Base-by-base conservation (phyloP, 345 rosid genomes). In the Orychophragmus violaceus region DNA sequence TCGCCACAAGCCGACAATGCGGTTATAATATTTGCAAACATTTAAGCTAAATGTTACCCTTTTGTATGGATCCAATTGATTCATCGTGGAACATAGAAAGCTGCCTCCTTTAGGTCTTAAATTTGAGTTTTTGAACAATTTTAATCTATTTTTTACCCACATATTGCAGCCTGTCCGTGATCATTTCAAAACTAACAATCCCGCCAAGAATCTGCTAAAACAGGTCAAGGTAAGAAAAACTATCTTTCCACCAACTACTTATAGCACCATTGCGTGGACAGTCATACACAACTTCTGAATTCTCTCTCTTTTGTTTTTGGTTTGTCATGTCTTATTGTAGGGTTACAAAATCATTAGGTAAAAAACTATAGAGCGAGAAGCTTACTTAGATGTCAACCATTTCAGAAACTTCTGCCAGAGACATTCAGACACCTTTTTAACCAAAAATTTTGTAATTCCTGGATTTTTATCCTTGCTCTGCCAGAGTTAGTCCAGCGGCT, bases 131-230 rank as follows among this genome's bases (percentile, higher is more conserved):
- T n/a, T 7, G 56, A 27, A 51, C 54, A 51, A 51, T 14, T 24
- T 51, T 24, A n/a, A 51, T n/a, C 11, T 51, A 2, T n/a, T 11
- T 24, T 25, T 51, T 13, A n/a, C 4, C 2, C 44, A 11, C 25
- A n/a, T 51, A 51, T 51, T 25, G 33, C 56, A 51, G 56, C 56
- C 56, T 51, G 11, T 51, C 19, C 56, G 32, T 51, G 56, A 51
- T 51, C 56, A 51, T 51, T 51, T 51, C 19, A n/a, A 51, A 51
- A 51, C 56, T 6, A 51, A 51, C 18, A 51, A 6, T 51, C 33
- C 32, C 8, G 33, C 56, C 56, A 51, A 51, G 56, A 51, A 51
- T 51, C 56, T 51, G 56, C 33, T 24, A 7, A 50, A 50, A 50
- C 32, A 50, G 32, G 55, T 50, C 17, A 24, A 50, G 56, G 56